A percentile compares a stretch with the other conserved stretches of the same genome.
phyloP scores from a whole-genome alignment of 164 flowering plant species.

The Echeveria elegans region DNA sequence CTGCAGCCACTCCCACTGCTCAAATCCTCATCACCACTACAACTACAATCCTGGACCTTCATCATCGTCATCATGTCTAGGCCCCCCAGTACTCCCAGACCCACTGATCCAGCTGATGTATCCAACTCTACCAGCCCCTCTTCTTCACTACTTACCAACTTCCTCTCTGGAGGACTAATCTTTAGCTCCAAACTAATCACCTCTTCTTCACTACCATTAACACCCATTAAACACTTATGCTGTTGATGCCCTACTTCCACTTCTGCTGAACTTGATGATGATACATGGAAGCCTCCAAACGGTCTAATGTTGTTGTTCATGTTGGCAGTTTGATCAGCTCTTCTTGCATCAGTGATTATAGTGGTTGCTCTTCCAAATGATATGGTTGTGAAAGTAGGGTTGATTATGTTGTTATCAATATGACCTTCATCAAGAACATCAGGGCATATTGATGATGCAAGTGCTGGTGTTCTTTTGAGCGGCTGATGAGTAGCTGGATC shows the following conservation, averaged over 20 bases:
- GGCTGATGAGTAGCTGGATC: neutral
- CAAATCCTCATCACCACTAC: neutral
- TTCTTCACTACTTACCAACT: neutral
- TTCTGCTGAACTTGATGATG: neutral
- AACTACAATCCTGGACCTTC: neutral
- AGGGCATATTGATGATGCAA: neutral
- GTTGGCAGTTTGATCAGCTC: neutral
- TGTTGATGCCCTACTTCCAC: neutral
- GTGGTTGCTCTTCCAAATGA: neutral
- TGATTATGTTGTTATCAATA: neutral
- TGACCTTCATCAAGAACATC: neutral
- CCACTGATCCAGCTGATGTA: neutral
- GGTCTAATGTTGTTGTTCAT: neutral
- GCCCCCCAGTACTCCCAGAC: neutral
- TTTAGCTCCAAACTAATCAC: constrained; percentile 4
- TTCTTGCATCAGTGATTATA: neutral
- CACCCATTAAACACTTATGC: neutral
- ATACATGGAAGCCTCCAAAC: neutral
- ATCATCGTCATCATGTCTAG: neutral
- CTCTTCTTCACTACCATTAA: neutral
- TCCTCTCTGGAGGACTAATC: constrained; percentile 2
- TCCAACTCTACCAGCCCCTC: constrained; percentile 4
- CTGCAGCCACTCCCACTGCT: neutral
- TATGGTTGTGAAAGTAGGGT: neutral
- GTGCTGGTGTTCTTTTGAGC: neutral